phyloP scores from a whole-genome alignment of 371 early-diverging fungal genomes.

The Mitosporidium daphniae region DNA sequence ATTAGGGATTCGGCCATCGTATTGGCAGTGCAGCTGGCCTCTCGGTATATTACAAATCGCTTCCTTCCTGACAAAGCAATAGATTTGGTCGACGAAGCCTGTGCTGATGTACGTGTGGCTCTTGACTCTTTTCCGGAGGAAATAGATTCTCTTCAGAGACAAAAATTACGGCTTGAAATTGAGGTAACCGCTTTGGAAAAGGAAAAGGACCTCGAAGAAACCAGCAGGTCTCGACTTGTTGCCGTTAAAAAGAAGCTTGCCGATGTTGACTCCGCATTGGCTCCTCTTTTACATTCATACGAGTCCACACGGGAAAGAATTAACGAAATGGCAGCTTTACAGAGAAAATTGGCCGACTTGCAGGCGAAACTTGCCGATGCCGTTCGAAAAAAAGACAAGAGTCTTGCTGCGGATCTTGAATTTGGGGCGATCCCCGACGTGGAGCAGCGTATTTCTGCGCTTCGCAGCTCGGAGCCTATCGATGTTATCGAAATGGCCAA shows the following conservation, averaged over 20 bases:
- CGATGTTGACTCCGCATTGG: slow-evolving; percentile 31
- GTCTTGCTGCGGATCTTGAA: slow-evolving; percentile 13
- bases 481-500: slow-evolving; percentile 6
- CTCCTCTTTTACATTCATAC: slow-evolving; percentile 45
- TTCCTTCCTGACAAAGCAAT: slow-evolving; percentile 50
- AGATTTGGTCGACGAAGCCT: slow-evolving; percentile 44
- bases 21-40: slow-evolving; percentile 25
- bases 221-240: slow-evolving; percentile 22
- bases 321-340: no score
- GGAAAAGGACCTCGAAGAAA: slow-evolving; percentile 50
- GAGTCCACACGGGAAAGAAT: slow-evolving; percentile 34
- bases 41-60: slow-evolving; percentile 32
- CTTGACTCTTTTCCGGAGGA: slow-evolving; percentile 70
- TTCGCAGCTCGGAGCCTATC: no score
- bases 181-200: slow-evolving; percentile 60
- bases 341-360: slow-evolving; percentile 7
- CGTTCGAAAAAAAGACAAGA: slow-evolving; percentile 6
- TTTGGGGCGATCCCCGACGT: slow-evolving; percentile 31
- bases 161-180: slow-evolving; percentile 47
- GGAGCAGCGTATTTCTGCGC: slow-evolving; percentile 12
- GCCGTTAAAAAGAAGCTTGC: slow-evolving; percentile 43
- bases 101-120: slow-evolving; percentile 63
- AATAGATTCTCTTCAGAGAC: slow-evolving; percentile 61
- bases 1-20: slow-evolving; percentile 32
- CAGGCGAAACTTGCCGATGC: slow-evolving; percentile 6